Evolutionary conservation across 73 alveolate species (phyloP), one percentile per base, ranked within the genome.

Genomic region (Paramecium caudatum): DNA sequence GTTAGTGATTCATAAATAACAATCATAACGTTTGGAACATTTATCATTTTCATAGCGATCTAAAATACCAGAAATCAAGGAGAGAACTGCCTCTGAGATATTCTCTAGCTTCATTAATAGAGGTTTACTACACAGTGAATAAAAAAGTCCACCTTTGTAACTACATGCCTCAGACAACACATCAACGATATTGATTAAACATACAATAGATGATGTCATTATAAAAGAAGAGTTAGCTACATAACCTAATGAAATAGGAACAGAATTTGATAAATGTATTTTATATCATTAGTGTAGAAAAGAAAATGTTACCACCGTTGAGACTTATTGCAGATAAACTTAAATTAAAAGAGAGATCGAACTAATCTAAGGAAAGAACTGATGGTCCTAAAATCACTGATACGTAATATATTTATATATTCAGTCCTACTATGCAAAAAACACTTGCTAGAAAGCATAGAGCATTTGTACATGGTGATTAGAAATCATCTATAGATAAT

Each of bases 11-110:
- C 7, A 16, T 3, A 37, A 74, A 43, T 30, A 25, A 13, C 83
- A 74, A 6, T 37, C 62, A 5, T 25, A 74, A 43, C 62, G 37
- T 1, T 21, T 74, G 23, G 88, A 74, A 21, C 45, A 74, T 2
- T 43, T 74, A 23, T 74, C 68, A 27, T 19, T 41, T 45, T 74
- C 88, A 3, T 39, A 74, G 47, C 88, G 68, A 74, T 21, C 88
- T 0, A 74, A 27, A 74, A 21, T 41, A 15, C 12, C 25, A 3
- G 5, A 15, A 1, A 41, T 45, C 4, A 41, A 74, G 21, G 43
- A 39, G 33, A 12, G 55, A n/a, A 37, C 84, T 13, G 34, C 55
- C 19, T 74, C 88, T 19, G 88, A 45, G 8, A 74, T 43, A 74
- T 65, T 65, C 17, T 25, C 83, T 32, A 65, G 34, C 4, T 65